Base-by-base conservation (phyloP, 2,329 filamentous ascomycete species). In the Teratosphaeria gauchensis region DNA sequence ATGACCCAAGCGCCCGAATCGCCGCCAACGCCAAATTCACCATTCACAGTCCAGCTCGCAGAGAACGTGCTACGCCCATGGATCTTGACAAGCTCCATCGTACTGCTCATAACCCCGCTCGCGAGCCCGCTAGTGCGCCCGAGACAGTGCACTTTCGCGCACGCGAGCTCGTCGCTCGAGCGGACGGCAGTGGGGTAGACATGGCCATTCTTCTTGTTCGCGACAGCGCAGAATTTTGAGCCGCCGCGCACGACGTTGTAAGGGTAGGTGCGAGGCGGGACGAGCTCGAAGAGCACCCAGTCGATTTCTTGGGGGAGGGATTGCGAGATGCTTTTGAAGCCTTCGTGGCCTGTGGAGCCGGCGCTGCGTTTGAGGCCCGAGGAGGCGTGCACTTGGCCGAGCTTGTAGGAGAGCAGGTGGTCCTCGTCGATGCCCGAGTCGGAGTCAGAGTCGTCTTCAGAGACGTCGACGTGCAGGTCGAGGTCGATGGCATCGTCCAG, bases 1-100 rank as follows among this genome's bases (percentile, higher is more conserved):
- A 96, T 85, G 3, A 97, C 84, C 92, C 92, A 97, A 0, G 92
- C 92, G 3, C 92, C 92, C 6, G 88, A 92, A 71, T 97, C 92
- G 19, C 92, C 92, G 1, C 92, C 92, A 12, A 94, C 84, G 74
- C 69, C 64, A 65, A 85, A 84, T 42, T 80, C 80, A 38, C 83
- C 83, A 28, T 80, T 76, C 33, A 86, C 82, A 58, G 80, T 80
- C 77, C 84, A 87, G 68, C 79, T 88, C 57, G 89, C 86, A 16
- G 87, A 90, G 51, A 92, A 90, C 5, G 89, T 90, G 52, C 82
- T 81, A 16, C 92, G 88, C 0, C 90, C 92, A 68, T 90, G 89
- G 51, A 97, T 87, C 72, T 94, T 95, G 60, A 97, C 89, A 1
- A 89, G 87, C 0, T 87, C 87, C 75, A 96, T 84, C 0, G 87